Evolutionary conservation across 2,329 filamentous ascomycete genomes (phyloP).

Genomic region (Pleurostoma richardsiae): DNA sequence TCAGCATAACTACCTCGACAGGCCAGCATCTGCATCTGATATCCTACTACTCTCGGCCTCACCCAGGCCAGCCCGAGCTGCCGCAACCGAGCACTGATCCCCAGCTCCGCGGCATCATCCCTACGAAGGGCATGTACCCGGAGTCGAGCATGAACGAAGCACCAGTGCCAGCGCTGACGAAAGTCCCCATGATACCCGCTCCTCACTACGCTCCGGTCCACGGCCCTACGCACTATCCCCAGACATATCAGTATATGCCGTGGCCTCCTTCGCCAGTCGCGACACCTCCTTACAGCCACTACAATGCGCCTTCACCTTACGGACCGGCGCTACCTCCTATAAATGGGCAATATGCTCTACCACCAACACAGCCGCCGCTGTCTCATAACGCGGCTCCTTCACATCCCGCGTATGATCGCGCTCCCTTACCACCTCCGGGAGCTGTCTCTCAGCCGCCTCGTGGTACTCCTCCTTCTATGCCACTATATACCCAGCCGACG

Average conservation of each 20-base stretch:
- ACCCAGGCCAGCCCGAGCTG: conserved; percentile 66
- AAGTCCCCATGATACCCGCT: conserved; percentile 56
- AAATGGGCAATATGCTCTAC: conserved; percentile 25
- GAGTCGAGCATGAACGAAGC: conserved; percentile 89
- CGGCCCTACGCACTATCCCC: conserved; percentile 28
- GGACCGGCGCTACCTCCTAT: conserved; percentile 5
- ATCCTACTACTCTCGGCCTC: conserved; percentile 87
- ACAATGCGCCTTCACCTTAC: conserved; percentile 24
- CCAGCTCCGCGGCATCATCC: conserved; percentile 73
- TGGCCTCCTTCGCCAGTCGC: conserved; percentile 53
- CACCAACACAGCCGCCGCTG: conserved; percentile 14
- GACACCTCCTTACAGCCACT: conserved; percentile 48
- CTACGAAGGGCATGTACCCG: conserved; percentile 92
- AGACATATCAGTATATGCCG: conserved; percentile 38
- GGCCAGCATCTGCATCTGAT: conserved; percentile 93
- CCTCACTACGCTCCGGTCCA: conserved; percentile 8
- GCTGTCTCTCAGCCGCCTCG: conserved; percentile 5
- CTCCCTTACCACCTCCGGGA: conserved; percentile 13
- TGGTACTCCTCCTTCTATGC: conserved; percentile 7
- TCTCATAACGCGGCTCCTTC: conserved; percentile 14
- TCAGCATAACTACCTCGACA: conserved; percentile 91
- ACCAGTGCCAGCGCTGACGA: conserved; percentile 74
- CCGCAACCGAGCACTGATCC: conserved; percentile 80
- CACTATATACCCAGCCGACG: conserved; percentile 16
- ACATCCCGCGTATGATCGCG: conserved; percentile 13